Evolutionary conservation across 495 filamentous ascomycete genomes (phyloP), one percentile per base, ranked within the genome.

Genomic region (Immersiella caudata): DNA sequence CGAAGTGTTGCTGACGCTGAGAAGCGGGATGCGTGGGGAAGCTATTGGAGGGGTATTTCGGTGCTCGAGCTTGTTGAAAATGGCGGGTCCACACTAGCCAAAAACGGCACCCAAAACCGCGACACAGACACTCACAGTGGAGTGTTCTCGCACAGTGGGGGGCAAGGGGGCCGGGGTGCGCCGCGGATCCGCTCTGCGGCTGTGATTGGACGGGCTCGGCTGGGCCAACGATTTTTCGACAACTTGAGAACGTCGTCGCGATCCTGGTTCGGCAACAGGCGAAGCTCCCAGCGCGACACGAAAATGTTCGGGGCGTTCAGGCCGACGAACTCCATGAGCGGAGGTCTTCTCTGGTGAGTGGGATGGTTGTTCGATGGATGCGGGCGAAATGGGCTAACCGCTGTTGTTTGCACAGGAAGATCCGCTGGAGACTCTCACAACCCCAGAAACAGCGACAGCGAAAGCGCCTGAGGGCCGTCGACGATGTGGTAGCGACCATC

Each of bases 391-490:
- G 18, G 25, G 50, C 52, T 58, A 25, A 51, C 20, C 20, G n/a
- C 58, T 24, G n/a, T 3, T 35, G 35, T 52, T 22, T 25, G 36
- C 65, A 71, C 70, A 97, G 95, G 95, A 99, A 99, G 89, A 94
- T 90, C 77, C 96, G 95, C 65, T 99, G 93, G 93, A 91, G 96
- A 58, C 89, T 99, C 74, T 99, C 95, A 51, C 78, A 83, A 64
- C 89, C 89, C 71, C 95, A 97, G 76, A 99, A 99, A 78, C 86
- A 86, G 67, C 91, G 95, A 33, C 95, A 97, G 66, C 89, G 95
- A 64, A 86, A 90, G 77, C 92, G 95, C 24, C 83, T 99, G 55
- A 90, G 90, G 64, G 86, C 87, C 64, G 94, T 99, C 62, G 95
- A 99, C 80, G 83, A 80, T 8, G 89, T 97, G 21, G 88, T 99